A percentile compares a stretch with the other conserved stretches of the same genome.
Evolutionary conservation across 306 rosid species (phyloP).

Genomic region (Rosa rugosa): DNA sequence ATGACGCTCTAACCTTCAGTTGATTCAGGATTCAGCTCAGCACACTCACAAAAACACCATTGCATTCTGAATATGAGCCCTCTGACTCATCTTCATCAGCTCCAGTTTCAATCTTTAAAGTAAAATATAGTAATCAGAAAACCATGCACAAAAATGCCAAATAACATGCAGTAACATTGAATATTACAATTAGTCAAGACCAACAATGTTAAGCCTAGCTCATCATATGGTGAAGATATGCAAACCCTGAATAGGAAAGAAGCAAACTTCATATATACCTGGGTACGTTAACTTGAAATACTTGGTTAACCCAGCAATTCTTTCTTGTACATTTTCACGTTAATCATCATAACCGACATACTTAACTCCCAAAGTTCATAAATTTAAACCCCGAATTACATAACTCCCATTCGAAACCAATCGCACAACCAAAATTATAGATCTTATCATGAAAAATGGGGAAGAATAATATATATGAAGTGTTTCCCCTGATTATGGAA

Average conservation of each 20-base stretch:
- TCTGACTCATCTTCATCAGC: slow-evolving; percentile 56
- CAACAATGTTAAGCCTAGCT: not conserved
- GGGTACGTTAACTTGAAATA: too few relatives aligned
- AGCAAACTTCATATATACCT: too few relatives aligned
- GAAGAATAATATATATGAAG: too few relatives aligned
- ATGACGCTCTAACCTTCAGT: slow-evolving; percentile 48
- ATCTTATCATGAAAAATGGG: too few relatives aligned
- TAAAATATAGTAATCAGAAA: slow-evolving; percentile 5
- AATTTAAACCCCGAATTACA: too few relatives aligned
- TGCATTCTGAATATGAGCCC: slow-evolving; percentile 62
- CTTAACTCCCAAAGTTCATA: too few relatives aligned
- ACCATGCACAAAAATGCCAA: not conserved
- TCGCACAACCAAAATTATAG: too few relatives aligned
- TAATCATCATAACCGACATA: too few relatives aligned
- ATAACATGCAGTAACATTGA: not conserved
- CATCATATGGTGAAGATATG: not conserved
- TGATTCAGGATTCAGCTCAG: slow-evolving; percentile 93
- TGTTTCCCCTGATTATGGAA: too few relatives aligned
- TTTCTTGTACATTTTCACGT: too few relatives aligned
- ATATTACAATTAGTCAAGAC: not conserved
- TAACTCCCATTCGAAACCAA: too few relatives aligned
- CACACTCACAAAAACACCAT: slow-evolving; percentile 64
- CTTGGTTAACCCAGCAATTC: too few relatives aligned
- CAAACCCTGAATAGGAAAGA: not conserved
- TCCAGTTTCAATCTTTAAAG: slow-evolving; percentile 68